Evolutionary conservation across 768 basidiomycete genomes (phyloP).

Genomic region (Rhizopogon rudus): DNA sequence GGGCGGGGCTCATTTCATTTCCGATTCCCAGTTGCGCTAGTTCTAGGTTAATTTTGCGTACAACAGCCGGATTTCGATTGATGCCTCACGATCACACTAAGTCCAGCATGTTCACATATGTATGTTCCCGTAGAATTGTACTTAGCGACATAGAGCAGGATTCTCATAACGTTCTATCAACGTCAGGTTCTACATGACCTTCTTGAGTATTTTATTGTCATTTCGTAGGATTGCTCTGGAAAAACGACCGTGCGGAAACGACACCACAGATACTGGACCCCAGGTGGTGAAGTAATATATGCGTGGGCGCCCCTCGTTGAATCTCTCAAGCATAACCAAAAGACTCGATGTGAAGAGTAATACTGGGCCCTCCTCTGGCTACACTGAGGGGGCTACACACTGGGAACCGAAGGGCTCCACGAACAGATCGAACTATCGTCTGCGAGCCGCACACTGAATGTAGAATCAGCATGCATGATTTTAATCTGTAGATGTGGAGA

Average conservation of each 20-base stretch:
- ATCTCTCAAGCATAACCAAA: constrained; percentile 28
- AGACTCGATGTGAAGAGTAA: constrained; percentile 41
- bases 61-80: not conserved
- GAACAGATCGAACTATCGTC: constrained; percentile 30
- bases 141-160: too few species aligned
- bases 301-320: too few species aligned
- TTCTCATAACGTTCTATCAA: too few species aligned
- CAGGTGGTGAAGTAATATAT: too few species aligned
- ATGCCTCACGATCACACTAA: too few species aligned
- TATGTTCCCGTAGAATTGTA: too few species aligned
- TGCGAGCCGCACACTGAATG: constrained; percentile 40
- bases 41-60: not conserved
- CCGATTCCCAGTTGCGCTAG: constrained; percentile 20
- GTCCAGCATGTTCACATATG: too few species aligned
- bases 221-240: too few species aligned
- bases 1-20: constrained; percentile 41
- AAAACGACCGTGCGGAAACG: too few species aligned
- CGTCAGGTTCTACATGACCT: too few species aligned
- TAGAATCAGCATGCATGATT: not conserved
- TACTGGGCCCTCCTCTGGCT: constrained; percentile 39
- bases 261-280: too few species aligned
- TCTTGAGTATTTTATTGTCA: too few species aligned
- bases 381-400: constrained; percentile 28
- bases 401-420: constrained; percentile 29
- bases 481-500: not conserved